Base-by-base conservation (phyloP, 768 basidiomycete genomes). In the Rhodotorula graminis region DNA sequence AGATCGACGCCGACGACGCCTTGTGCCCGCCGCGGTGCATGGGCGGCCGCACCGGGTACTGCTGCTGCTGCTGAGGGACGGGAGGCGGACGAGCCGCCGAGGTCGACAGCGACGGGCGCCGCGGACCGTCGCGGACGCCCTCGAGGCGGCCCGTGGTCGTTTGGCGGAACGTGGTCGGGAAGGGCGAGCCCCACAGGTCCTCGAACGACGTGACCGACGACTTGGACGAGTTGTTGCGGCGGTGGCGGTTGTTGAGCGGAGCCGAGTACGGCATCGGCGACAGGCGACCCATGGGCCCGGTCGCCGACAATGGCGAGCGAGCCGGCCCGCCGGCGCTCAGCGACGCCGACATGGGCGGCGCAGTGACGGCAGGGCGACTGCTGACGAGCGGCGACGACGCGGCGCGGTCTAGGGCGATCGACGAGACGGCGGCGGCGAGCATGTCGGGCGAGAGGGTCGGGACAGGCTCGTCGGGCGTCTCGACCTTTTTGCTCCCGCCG, bases 121-220 rank as follows among this genome's bases (percentile, higher is more conserved):
- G 53, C 3, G 25, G 6, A 58, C 5, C 57, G 31, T 5, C 50
- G 61, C 15, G 66, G 5, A 72, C 67, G 23, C 63, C 53, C 27
- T 72, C 71, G 67, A 68, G 47, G 12, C 71, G 66, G 27, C 71
- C 71, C 3, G 71, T 56, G 6, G 71, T 63, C n/a, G 66, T 67
- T 33, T 68, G 67, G 33, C 67, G 67, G 59, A 72, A 72, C 33
- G 56, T 21, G 8, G 58, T 49, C 14, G 57, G 70, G 65, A 40
- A 60, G 31, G 71, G 53, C 8, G 65, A 59, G 4, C 70, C 70
- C 70, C 70, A 71, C 42, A 71, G 70, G 46, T 72, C 71, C 19
- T 72, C 71, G 23, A 67, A 33, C 18, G 71, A 72, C 23, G 63
- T 53, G 33, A 46, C 61, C 6, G 71, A 72, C 14, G 71, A 72